phyloP scores from a whole-genome alignment of 148 eudicot genomes.

The Beta vulgaris region DNA sequence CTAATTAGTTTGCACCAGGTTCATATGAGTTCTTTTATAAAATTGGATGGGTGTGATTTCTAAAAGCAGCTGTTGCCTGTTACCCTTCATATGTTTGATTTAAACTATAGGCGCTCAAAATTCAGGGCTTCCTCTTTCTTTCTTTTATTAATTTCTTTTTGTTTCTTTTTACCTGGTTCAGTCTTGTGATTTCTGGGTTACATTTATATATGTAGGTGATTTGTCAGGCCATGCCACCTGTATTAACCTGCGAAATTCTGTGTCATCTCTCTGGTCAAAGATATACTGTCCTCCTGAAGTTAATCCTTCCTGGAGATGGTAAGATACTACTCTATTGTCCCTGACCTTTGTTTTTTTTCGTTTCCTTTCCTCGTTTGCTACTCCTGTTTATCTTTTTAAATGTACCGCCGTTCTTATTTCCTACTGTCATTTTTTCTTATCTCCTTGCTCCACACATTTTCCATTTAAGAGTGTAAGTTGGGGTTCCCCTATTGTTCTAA shows the following conservation, averaged over 20 bases:
- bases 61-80: background rate
- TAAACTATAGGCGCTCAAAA: background rate
- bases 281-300: conserved; percentile 68
- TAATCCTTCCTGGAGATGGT: conserved; percentile 93
- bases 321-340: conserved; percentile 11
- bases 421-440: no score
- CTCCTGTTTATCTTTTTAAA: background rate
- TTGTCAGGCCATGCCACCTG: conserved; percentile 33
- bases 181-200: background rate
- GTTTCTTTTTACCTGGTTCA: no score
- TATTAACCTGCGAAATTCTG: conserved; percentile 20
- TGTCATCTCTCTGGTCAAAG: conserved; percentile 51
- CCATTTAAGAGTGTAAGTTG: background rate
- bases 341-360: background rate
- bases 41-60: no score
- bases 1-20: no score
- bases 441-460: background rate
- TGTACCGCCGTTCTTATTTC: background rate
- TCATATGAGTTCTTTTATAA: no score
- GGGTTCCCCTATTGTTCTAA: background rate
- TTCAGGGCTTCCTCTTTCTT: background rate
- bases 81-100: no score
- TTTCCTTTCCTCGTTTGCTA: background rate
- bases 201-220: conserved; percentile 21
- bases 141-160: background rate